A percentile compares a stretch with the other conserved stretches of the same genome.
phyloP scores from a whole-genome alignment of 208 protist genomes.

The Tetramitus jugosus region DNA sequence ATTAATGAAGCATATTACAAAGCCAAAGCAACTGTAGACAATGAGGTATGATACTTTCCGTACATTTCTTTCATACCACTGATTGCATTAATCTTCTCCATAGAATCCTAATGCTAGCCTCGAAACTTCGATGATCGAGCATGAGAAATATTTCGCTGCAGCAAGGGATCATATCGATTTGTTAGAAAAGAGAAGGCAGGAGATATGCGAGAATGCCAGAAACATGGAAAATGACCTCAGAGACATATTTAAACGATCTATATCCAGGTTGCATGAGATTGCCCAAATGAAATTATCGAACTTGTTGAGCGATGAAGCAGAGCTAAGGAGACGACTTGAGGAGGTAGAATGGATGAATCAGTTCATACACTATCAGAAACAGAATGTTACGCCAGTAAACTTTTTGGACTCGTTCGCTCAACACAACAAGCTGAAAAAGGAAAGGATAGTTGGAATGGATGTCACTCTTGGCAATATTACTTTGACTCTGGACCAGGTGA shows the following conservation, averaged over 20 bases:
- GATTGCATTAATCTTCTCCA: not conserved
- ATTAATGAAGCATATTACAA: not conserved
- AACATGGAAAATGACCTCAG: not conserved
- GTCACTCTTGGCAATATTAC: not conserved
- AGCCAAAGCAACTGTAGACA: not conserved
- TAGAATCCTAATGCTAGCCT: not conserved
- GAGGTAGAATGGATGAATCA: slow-evolving; percentile 11
- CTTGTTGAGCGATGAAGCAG: not conserved
- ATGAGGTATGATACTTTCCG: not conserved
- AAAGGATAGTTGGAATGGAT: too few relatives aligned
- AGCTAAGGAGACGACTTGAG: not conserved
- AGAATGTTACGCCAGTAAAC: not conserved
- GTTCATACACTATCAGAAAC: slow-evolving; percentile 1
- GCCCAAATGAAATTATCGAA: not conserved
- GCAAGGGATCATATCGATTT: too few relatives aligned
- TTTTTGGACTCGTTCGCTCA: not conserved
- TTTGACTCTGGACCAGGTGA: too few relatives aligned
- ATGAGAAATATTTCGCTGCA: too few relatives aligned
- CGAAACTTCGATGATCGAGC: not conserved
- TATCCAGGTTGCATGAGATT: not conserved
- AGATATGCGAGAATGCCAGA: not conserved
- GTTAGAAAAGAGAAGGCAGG: not conserved
- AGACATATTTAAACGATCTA: not conserved
- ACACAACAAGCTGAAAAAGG: not conserved
- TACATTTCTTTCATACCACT: not conserved